A percentile compares a stretch with the other conserved stretches of the same genome.
phyloP scores from a whole-genome alignment of 2,329 filamentous ascomycete species.

The Ophiostoma quercus region DNA sequence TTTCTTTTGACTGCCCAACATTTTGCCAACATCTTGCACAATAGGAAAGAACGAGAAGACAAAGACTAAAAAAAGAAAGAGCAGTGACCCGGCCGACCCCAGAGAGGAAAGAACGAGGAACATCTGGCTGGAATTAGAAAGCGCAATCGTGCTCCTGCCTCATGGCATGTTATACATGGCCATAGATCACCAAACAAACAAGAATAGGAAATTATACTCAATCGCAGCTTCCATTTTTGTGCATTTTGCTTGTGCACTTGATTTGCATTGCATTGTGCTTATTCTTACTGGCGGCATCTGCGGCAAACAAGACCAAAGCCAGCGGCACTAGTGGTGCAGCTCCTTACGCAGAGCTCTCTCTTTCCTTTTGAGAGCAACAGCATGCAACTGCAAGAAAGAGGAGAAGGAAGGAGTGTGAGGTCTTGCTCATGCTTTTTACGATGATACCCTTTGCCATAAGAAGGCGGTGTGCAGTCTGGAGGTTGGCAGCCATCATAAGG shows the following conservation, averaged over 20 bases:
- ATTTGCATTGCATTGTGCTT: neutral
- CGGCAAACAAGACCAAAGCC: neutral
- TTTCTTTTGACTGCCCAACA: neutral
- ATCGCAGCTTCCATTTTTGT: neutral
- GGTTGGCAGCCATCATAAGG: no score
- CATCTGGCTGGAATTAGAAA: neutral
- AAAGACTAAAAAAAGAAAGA: no score
- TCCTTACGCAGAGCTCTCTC: neutral
- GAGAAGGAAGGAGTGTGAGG: no score
- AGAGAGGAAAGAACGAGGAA: neutral
- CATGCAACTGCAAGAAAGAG: neutral
- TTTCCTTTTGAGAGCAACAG: neutral
- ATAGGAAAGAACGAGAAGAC: neutral
- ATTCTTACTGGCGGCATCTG: neutral
- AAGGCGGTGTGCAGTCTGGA: conserved; percentile 3
- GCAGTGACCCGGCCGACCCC: no score
- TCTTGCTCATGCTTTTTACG: no score
- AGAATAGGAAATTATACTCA: neutral
- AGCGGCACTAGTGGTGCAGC: neutral
- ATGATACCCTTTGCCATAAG: neutral
- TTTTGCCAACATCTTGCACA: neutral
- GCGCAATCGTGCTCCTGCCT: neutral
- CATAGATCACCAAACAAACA: no score
- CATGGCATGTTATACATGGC: neutral
- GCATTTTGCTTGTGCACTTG: neutral